phyloP scores from a whole-genome alignment of 2,329 filamentous ascomycete genomes.

The Monosporascus sp. region DNA sequence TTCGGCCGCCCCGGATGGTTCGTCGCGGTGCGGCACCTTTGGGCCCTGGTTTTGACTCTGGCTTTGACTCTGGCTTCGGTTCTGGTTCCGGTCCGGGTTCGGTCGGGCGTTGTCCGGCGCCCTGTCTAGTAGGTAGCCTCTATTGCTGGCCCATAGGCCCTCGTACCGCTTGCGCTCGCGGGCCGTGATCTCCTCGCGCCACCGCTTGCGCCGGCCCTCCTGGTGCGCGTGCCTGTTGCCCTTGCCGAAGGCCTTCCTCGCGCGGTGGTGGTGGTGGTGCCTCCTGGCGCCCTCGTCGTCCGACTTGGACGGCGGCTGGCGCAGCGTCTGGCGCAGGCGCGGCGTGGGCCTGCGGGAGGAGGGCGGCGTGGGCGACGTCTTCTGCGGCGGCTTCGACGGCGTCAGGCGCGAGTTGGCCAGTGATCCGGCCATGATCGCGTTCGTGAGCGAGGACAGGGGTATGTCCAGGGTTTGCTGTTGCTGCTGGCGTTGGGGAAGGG shows the following conservation, averaged over 20 bases:
- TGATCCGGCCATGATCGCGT: conserved; percentile 71
- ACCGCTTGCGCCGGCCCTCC: conserved; percentile 69
- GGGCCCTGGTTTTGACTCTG: conserved; percentile 5
- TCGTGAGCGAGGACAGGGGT: conserved; percentile 61
- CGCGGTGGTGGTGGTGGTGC: conserved; percentile 34
- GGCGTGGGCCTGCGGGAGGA: conserved; percentile 42
- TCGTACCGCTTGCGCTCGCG: conserved; percentile 77
- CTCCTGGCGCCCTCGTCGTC: conserved; percentile 52
- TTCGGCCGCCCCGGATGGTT: too few relatives aligned
- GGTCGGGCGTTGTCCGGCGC: neutral
- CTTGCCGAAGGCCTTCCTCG: conserved; percentile 45
- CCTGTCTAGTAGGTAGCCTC: conserved; percentile 46
- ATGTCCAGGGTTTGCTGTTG: conserved; percentile 33
- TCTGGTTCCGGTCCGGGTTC: neutral
- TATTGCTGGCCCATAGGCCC: conserved; percentile 79
- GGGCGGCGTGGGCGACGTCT: conserved; percentile 36
- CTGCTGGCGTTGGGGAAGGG: conserved; percentile 11
- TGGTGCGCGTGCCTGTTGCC: conserved; percentile 68
- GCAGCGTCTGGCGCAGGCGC: conserved; percentile 62
- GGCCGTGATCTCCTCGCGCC: conserved; percentile 69
- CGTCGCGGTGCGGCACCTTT: too few relatives aligned
- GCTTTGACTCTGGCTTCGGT: neutral
- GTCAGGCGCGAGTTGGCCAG: conserved; percentile 58
- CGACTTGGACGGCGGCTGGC: conserved; percentile 45
- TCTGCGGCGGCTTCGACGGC: conserved; percentile 30